phyloP scores from a whole-genome alignment of 495 filamentous ascomycete species.

The Thermochaetoides thermophila region DNA sequence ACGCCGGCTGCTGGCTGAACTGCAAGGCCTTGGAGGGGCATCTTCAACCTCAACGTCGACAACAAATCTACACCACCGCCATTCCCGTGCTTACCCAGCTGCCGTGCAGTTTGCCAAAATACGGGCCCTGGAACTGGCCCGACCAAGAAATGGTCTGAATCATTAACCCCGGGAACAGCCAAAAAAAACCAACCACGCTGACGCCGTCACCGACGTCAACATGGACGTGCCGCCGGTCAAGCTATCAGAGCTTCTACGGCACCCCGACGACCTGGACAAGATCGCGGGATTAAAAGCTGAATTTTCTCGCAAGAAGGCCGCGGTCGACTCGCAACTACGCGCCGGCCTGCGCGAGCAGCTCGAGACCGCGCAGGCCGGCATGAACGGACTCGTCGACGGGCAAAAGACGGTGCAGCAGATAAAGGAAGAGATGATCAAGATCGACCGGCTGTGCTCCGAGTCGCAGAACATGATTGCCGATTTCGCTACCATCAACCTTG shows the following conservation, averaged over 20 bases:
- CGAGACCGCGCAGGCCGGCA: slow-evolving; percentile 80
- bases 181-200: too few species aligned
- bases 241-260: slow-evolving; percentile 58
- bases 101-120: too few species aligned
- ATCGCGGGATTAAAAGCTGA: slow-evolving; percentile 79
- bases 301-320: slow-evolving; percentile 85
- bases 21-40: too few species aligned
- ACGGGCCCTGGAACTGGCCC: too few species aligned
- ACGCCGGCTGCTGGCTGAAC: too few species aligned
- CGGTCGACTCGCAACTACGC: slow-evolving; percentile 77
- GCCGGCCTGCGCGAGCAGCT: slow-evolving; percentile 78
- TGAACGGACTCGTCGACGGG: slow-evolving; percentile 70
- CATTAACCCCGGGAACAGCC: too few species aligned
- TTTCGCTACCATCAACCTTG: slow-evolving; percentile 89
- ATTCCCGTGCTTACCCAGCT: too few species aligned
- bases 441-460: slow-evolving; percentile 93
- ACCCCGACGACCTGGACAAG: slow-evolving; percentile 87
- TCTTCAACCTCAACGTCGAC: too few species aligned
- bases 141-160: too few species aligned
- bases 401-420: slow-evolving; percentile 77
- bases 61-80: too few species aligned
- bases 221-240: slow-evolving; percentile 47
- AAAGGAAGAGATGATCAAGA: slow-evolving; percentile 95
- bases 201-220: too few species aligned
- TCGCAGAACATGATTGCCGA: slow-evolving; percentile 91